Base-by-base conservation (phyloP, 2,329 filamentous ascomycete species). In the Diplodia intermedia region DNA sequence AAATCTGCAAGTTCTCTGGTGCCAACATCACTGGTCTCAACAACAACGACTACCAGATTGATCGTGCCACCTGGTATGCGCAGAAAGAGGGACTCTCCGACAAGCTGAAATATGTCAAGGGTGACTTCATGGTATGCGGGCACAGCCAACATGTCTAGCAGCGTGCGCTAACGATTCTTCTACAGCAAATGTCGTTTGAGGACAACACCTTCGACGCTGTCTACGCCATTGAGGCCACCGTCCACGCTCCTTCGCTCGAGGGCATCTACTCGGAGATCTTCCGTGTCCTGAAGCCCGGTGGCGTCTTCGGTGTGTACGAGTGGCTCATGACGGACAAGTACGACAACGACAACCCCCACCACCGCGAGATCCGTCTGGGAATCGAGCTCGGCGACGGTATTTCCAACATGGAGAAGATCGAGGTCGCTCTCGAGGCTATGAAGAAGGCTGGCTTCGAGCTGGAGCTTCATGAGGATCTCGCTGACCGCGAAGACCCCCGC, bases 1-100 rank as follows among this genome's bases (percentile, higher is more conserved):
- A 98, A 84, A 98, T 99, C 75, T 92, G 92, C 82, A 96, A 96
- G 83, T 99, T 99, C 83, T 91, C 92, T 12, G 94, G 92, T 70
- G 91, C 88, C 74, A 93, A 97, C 75, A 87, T 98, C 71, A 90
- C 93, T 29, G 95, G 95, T 53, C 83, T 98, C 79, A 99, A 98
- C 89, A 98, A 97, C 89, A 98, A 98, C 82, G 93, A 97, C 83
- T 99, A 99, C 85, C 95, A 98, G 84, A 97, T 98, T 72, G 88
- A 97, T 79, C 92, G 95, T 72, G 94, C 94, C n/a, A 93, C 89
- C 15, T 85, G 86, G 66, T 97, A 97, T 78, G 93, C 94, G 2
- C 82, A 86, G 70, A 92, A 93, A 81, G 92, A 97, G 82, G 90
- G 90, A 63, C 84, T 98, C 65, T 86, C 90, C 1, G 81, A 92